Evolutionary conservation across 1,284 basidiomycete species (phyloP).

Genomic region (Ganoderma lingzhi): DNA sequence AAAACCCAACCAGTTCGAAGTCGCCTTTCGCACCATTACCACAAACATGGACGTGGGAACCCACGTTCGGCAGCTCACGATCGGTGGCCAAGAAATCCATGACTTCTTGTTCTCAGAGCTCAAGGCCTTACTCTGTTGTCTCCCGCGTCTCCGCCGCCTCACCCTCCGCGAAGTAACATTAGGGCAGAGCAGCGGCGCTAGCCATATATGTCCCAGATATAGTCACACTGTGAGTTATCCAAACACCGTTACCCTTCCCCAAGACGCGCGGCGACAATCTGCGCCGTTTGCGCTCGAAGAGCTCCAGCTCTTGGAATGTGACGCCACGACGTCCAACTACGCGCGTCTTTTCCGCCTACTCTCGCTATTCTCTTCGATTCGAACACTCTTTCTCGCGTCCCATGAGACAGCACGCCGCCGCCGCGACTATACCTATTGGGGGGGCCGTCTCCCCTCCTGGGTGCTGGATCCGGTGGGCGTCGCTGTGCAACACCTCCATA

Average conservation of each 20-base stretch:
- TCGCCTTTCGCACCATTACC: not conserved
- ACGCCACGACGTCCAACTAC: not conserved
- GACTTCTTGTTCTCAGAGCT: not conserved
- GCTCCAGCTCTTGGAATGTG: not conserved
- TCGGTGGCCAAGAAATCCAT: not conserved
- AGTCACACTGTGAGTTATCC: no score
- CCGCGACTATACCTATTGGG: not conserved
- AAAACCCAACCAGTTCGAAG: not conserved
- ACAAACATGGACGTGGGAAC: not conserved
- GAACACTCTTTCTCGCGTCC: not conserved
- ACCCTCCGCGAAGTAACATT: not conserved
- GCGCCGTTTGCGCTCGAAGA: not conserved
- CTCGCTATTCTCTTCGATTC: not conserved
- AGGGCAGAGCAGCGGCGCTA: no score
- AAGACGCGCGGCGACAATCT: not conserved
- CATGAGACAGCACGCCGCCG: not conserved
- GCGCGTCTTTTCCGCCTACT: not conserved
- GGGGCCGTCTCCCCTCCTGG: not conserved
- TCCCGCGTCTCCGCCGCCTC: not conserved
- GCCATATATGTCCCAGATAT: not conserved
- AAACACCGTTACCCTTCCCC: not conserved
- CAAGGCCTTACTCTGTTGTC: not conserved
- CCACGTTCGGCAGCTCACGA: not conserved
- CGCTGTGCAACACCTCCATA: not conserved
- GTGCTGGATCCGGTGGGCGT: not conserved